These are phyloP conservation scores for Eucalyptus marginata DNA, from an alignment of 345 rosid genomes.

Conservation along the genomic window DNA sequence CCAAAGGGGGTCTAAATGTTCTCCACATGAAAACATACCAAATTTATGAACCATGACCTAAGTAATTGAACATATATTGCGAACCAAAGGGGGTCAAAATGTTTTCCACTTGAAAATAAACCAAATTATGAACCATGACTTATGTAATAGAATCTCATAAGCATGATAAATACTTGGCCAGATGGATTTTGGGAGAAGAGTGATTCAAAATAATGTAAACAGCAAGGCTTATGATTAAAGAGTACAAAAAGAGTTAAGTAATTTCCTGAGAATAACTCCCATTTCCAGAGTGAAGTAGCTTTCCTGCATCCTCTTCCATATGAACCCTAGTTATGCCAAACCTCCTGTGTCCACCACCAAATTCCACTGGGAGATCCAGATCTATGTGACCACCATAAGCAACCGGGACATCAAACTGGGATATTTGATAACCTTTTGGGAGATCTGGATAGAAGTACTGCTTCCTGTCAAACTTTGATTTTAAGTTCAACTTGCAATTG, in stretches of 20 bases:
- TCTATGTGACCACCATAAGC: constrained; percentile 67
- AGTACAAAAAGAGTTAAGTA: not conserved
- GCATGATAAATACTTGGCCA: not conserved
- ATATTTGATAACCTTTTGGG: constrained; percentile 94
- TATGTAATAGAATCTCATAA: not conserved
- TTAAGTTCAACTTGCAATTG: constrained; percentile 71
- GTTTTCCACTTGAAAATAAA: not conserved
- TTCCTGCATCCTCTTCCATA: constrained; percentile 99
- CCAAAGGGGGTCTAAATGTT: not conserved
- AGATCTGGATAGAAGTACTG: constrained; percentile 97
- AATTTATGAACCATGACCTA: not conserved
- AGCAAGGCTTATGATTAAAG: not conserved
- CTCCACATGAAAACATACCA: not conserved
- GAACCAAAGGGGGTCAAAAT: not conserved
- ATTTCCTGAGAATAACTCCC: constrained; percentile 70
- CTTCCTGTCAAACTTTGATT: constrained; percentile 89
- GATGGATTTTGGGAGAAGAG: not conserved
- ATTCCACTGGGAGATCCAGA: constrained; percentile 79
- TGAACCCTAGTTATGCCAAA: constrained; percentile 94
- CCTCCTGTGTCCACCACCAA: constrained; percentile 85
- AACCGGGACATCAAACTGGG: constrained; percentile 93
- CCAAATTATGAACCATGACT: not conserved
- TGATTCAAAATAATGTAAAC: not conserved
- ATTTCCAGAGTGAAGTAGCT: constrained; percentile 66
- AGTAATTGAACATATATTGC: not conserved